phyloP scores from a whole-genome alignment of 208 protist species.

The Angomonas deanei region DNA sequence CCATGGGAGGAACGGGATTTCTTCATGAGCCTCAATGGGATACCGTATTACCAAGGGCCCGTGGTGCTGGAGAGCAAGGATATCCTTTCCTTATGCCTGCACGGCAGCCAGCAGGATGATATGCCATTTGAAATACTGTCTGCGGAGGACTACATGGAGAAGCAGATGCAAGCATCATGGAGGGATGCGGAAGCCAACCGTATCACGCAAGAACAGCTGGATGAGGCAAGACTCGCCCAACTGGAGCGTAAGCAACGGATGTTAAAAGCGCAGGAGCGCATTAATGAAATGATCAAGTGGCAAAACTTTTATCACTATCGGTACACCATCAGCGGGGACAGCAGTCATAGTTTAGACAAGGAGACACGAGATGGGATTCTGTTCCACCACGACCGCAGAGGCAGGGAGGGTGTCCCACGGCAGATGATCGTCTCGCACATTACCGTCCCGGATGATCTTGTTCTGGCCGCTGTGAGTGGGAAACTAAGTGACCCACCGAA shows the following conservation, averaged over 20 bases:
- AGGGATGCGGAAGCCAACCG: not conserved
- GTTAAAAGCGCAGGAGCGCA: not conserved
- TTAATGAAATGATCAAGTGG: constrained; percentile 10
- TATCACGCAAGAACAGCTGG: not conserved
- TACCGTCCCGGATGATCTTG: not conserved
- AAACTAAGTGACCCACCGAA: not conserved
- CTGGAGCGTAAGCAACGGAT: not conserved
- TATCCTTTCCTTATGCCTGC: not conserved
- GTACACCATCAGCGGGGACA: not conserved
- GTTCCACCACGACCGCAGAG: not conserved
- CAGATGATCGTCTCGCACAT: constrained; percentile 3
- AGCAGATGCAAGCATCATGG: not conserved
- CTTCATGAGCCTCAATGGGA: constrained; percentile 1
- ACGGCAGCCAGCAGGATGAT: not conserved
- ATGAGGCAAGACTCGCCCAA: not conserved
- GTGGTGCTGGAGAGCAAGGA: constrained; percentile 4
- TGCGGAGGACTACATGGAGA: not conserved
- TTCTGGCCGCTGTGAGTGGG: not conserved
- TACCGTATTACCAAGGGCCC: constrained; percentile 2
- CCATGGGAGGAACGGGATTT: constrained; percentile 6
- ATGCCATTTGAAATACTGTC: not conserved
- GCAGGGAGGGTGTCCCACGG: not conserved
- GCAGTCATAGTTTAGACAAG: not conserved
- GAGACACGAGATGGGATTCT: not conserved
- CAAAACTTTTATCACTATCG: constrained; percentile 14